These are phyloP conservation scores for Paecilomyces sp. DNA, from an alignment of 2,329 filamentous ascomycete genomes.

Conservation along the genomic window DNA sequence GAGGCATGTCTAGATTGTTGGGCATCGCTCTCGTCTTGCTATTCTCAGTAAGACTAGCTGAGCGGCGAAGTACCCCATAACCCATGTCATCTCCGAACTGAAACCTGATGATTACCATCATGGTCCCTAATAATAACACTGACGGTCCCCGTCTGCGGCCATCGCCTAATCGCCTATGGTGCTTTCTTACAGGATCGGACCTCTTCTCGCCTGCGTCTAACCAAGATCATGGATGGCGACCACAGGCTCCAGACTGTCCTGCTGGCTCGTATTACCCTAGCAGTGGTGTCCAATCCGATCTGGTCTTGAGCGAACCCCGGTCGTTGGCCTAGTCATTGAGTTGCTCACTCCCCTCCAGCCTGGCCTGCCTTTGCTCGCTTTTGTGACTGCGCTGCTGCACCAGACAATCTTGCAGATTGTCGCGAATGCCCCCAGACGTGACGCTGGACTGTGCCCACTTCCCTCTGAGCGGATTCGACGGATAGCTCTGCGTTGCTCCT, in stretches of 20 bases:
- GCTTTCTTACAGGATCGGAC: neutral
- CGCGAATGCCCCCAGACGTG: neutral
- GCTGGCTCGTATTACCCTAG: neutral
- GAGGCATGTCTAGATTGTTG: neutral
- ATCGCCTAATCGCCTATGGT: neutral
- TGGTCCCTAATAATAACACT: neutral
- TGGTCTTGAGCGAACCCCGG: neutral
- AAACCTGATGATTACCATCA: neutral
- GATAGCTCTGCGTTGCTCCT: neutral
- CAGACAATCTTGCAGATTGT: neutral
- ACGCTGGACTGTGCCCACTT: neutral
- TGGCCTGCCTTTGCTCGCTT: neutral
- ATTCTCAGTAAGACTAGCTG: neutral
- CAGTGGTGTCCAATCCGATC: neutral
- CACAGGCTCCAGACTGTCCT: neutral
- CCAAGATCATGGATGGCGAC: neutral
- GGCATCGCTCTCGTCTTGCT: neutral
- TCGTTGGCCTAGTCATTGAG: neutral
- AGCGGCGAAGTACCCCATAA: neutral
- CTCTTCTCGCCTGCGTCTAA: neutral
- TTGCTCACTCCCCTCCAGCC: neutral
- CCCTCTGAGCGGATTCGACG: neutral
- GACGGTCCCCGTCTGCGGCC: neutral
- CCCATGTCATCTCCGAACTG: neutral
- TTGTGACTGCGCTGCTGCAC: neutral